phyloP scores from a whole-genome alignment of 2,329 filamentous ascomycete species.

The Aspergillus phoenicis region DNA sequence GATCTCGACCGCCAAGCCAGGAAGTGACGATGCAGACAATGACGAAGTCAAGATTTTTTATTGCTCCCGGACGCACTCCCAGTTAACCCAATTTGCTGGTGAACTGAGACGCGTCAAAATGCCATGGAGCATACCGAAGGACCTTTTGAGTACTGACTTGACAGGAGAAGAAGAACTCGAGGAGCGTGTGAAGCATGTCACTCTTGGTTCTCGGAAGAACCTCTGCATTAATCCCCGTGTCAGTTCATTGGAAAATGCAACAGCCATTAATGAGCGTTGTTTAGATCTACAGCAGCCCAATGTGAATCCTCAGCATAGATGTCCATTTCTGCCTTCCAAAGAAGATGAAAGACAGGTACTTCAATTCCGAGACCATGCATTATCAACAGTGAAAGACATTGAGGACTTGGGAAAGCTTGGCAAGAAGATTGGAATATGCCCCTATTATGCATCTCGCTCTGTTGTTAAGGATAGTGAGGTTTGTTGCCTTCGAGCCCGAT shows the following conservation, averaged over 20 bases:
- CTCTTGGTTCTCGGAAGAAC: conserved; percentile 82
- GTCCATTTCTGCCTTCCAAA: conserved; percentile 75
- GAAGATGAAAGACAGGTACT: conserved; percentile 72
- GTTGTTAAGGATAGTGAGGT: conserved; percentile 79
- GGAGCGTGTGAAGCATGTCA: conserved; percentile 75
- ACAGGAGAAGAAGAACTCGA: conserved; percentile 35
- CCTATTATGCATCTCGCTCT: conserved; percentile 91
- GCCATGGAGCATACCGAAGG: conserved; percentile 67
- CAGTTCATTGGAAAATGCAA: conserved; percentile 65
- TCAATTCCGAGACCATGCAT: conserved; percentile 79
- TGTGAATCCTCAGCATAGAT: conserved; percentile 65
- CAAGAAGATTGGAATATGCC: conserved; percentile 77
- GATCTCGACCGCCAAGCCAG: conserved; percentile 26
- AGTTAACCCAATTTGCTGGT: conserved; percentile 82
- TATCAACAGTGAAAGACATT: conserved; percentile 88
- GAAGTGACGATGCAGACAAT: conserved; percentile 52
- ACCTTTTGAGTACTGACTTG: conserved; percentile 30
- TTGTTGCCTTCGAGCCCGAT: conserved; percentile 19
- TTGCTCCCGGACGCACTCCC: conserved; percentile 90
- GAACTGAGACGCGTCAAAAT: conserved; percentile 79
- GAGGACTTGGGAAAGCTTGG: conserved; percentile 84
- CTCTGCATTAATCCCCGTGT: conserved; percentile 89
- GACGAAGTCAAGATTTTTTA: conserved; percentile 82
- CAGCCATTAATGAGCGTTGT: conserved; percentile 91
- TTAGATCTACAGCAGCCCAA: conserved; percentile 81